Conservation (phyloP, 2,329 filamentous ascomycete genomes). For the Cadophora malorum region DNA sequence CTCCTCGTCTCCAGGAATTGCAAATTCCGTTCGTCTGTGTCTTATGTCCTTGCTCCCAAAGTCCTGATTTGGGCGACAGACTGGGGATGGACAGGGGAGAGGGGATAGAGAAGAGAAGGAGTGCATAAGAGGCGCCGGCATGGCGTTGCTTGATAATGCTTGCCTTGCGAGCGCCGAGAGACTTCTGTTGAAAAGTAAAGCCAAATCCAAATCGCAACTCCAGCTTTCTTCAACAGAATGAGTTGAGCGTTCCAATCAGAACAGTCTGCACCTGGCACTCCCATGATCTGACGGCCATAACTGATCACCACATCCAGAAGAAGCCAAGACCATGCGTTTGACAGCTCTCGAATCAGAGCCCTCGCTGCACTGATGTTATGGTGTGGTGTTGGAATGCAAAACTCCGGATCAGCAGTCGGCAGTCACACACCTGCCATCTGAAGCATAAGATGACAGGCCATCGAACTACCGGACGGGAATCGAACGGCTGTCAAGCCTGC, state of each 20-base stretch:
- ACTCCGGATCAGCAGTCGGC: neutral
- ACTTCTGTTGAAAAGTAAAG: neutral
- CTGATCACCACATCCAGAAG: neutral
- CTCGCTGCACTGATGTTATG: no score
- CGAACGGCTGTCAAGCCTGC: neutral
- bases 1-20: neutral
- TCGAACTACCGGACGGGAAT: neutral
- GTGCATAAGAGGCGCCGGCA: neutral
- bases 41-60: neutral
- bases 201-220: neutral
- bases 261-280: neutral
- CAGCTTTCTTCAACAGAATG: neutral
- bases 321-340: slow-evolving; percentile 12
- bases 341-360: neutral
- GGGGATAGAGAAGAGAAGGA: no score
- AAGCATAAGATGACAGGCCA: neutral
- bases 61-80: neutral
- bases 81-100: neutral
- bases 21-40: neutral
- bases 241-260: neutral
- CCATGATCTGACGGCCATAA: neutral
- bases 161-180: neutral
- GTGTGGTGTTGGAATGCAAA: neutral
- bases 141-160: slow-evolving; percentile 14
- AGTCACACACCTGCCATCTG: slow-evolving; percentile 8